Evolutionary conservation across 352 stramenopile species (phyloP), one percentile per base, ranked within the genome.

Genomic region (Globisporangium ultimum): DNA sequence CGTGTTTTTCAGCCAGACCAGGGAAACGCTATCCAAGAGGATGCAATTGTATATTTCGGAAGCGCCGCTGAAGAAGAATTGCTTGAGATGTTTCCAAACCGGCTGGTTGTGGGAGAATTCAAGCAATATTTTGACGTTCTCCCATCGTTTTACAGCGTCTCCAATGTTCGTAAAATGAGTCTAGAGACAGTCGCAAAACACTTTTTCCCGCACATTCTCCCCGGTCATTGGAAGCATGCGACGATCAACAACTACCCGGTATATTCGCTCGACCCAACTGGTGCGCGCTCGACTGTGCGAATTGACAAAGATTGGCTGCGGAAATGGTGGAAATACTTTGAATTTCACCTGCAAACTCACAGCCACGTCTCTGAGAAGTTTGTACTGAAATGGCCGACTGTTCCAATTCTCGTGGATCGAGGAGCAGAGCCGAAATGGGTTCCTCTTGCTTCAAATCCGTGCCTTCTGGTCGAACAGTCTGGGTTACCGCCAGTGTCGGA

Each of bases 311-410:
- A 81, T n/a, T 89, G 79, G 79, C 43, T 86, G 32, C 62, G 59
- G 10, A 59, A 76, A 11, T 59, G 82, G 41, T 89, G 79, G 79
- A 64, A 54, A 36, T 88, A 87, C 58, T 54, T 80, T 24, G 73
- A 87, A 20, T 60, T 58, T 36, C 69, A 68, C 1, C 52, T 88
- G 55, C 40, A 55, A 32, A 71, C 34, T 12, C 59, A 65, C 28
- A 57, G 72, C 10, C 63, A 67, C 18, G 38, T 77, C 5, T 66
- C 56, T 3, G 47, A 64, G 49, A 46, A 43, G 11, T 68, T 82
- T 14, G 48, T 61, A 18, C 17, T 49, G 32, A 70, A 84, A 18
- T 81, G 68, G 73, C 77, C 77, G 8, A 66, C 83, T 40, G 57
- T 81, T 40, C 77, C 79, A 14, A 64, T 83, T 6, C 18, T 63